phyloP scores from a whole-genome alignment of 441 rosid species.

The Capsella rubella region DNA sequence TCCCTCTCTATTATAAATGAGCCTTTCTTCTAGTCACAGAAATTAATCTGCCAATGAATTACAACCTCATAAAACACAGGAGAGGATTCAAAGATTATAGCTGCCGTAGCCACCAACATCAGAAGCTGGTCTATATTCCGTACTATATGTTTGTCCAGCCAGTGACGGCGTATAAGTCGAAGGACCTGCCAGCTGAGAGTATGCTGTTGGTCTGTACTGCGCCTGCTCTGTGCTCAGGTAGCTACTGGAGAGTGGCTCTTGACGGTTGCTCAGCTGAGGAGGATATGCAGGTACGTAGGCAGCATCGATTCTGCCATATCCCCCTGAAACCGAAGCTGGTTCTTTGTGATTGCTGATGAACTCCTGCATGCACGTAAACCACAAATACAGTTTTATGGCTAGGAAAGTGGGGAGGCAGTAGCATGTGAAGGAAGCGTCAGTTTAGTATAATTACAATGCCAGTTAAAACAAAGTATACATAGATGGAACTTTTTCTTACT shows the following conservation, averaged over 20 bases:
- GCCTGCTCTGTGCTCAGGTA: slow-evolving; percentile 52
- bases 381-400: neutral
- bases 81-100: slow-evolving; percentile 29
- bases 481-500: slow-evolving; percentile 46
- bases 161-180: slow-evolving; percentile 48
- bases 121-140: slow-evolving; percentile 61
- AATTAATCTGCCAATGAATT: neutral
- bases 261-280: slow-evolving; percentile 51
- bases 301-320: slow-evolving; percentile 35
- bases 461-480: neutral
- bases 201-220: slow-evolving; percentile 51
- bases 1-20: slow-evolving; percentile 19
- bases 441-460: neutral
- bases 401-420: neutral
- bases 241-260: slow-evolving; percentile 56
- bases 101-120: slow-evolving; percentile 46
- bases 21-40: slow-evolving; percentile 13
- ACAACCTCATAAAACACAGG: slow-evolving; percentile 16
- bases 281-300: slow-evolving; percentile 44
- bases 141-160: slow-evolving; percentile 54
- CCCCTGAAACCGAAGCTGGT: slow-evolving; percentile 38
- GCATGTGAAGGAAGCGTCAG: neutral
- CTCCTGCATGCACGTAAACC: slow-evolving; percentile 48
- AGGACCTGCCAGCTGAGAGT: slow-evolving; percentile 50
- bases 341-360: slow-evolving; percentile 53